Percentiles rank a stretch among this genome's conserved stretches.
These are phyloP conservation scores for Rubus idaeus DNA, from an alignment of 306 rosid species.

Conservation along the genomic window DNA sequence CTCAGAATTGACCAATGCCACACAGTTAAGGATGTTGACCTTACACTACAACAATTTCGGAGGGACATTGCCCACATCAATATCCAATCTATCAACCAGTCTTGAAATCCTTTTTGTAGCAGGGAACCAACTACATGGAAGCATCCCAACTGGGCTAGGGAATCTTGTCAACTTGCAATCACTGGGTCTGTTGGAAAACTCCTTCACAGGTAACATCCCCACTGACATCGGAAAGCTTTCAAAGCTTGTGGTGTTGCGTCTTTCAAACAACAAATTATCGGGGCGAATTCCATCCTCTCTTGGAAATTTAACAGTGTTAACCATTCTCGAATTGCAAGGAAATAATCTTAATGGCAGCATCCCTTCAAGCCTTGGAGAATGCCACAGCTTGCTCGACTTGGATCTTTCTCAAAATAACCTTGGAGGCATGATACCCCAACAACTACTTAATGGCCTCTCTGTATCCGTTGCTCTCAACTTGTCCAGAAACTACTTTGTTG, in stretches of 20 bases:
- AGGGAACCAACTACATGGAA: neutral
- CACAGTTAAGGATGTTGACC: neutral
- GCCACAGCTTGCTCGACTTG: accelerated
- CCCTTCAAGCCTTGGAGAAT: neutral
- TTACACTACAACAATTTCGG: neutral
- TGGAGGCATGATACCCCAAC: neutral
- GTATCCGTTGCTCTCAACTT: neutral
- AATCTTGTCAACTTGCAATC: neutral
- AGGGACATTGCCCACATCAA: neutral
- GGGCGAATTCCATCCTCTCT: neutral
- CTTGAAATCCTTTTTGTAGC: accelerated
- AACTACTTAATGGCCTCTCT: neutral
- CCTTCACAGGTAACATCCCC: neutral
- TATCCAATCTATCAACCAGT: neutral
- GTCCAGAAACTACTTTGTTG: neutral
- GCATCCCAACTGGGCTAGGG: neutral
- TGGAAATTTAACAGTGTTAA: neutral
- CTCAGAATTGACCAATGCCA: neutral
- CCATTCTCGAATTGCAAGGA: accelerated
- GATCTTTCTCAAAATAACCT: neutral
- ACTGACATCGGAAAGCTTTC: neutral
- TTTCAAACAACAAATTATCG: neutral
- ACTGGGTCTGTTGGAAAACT: neutral
- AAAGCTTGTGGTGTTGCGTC: accelerated
- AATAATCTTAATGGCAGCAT: neutral